A percentile compares a stretch with the other conserved stretches of the same genome.
These are phyloP conservation scores for Rutstroemia sp. DNA, from an alignment of 2,329 filamentous ascomycete species.

Conservation along the genomic window DNA sequence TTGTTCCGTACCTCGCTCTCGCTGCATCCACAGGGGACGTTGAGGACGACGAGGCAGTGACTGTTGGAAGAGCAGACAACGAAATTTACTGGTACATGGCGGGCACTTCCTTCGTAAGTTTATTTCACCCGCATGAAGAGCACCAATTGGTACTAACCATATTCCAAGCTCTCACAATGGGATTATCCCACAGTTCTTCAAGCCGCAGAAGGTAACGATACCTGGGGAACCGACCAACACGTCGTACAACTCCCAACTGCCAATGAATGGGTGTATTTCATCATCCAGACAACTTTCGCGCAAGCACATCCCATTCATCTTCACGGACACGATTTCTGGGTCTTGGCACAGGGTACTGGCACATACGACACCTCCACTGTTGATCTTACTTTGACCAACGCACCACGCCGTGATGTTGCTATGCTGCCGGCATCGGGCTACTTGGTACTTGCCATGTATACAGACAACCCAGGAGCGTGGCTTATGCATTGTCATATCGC, in stretches of 20 bases:
- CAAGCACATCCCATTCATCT: slow-evolving; percentile 34
- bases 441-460: slow-evolving; percentile 14
- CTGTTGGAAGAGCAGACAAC: slow-evolving; percentile 16
- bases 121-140: slow-evolving; percentile 22
- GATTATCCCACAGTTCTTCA: slow-evolving; percentile 36
- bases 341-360: slow-evolving; percentile 37
- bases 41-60: slow-evolving; percentile 14
- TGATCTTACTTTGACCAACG: slow-evolving; percentile 31
- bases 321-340: slow-evolving; percentile 40
- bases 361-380: slow-evolving; percentile 26
- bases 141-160: too few relatives aligned
- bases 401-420: slow-evolving; percentile 42
- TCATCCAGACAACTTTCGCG: slow-evolving; percentile 21
- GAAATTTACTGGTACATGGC: slow-evolving; percentile 42
- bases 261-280: slow-evolving; percentile 25
- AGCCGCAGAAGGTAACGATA: slow-evolving; percentile 24
- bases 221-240: slow-evolving; percentile 17
- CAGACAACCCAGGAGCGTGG: slow-evolving; percentile 15
- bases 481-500: slow-evolving; percentile 24
- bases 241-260: slow-evolving; percentile 22
- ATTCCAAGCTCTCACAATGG: slow-evolving; percentile 30
- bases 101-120: slow-evolving; percentile 34
- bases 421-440: slow-evolving; percentile 31
- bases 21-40: slow-evolving; percentile 6
- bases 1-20: slow-evolving; percentile 22